Base-by-base conservation (phyloP, 2,329 filamentous ascomycete species). In the Botrytis cinerea region DNA sequence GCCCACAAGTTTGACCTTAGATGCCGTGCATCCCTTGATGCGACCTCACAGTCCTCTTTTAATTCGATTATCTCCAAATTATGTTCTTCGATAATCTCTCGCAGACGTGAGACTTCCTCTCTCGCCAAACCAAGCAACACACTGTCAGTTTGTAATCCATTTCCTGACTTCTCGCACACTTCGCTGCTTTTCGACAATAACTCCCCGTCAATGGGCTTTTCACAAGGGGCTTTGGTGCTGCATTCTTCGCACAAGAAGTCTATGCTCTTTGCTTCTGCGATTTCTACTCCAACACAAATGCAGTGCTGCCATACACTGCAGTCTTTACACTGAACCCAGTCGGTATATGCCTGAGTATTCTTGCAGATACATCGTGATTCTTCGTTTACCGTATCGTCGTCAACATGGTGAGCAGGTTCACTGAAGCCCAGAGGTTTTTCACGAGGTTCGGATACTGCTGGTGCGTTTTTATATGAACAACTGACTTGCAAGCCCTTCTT, bases 301-400 rank as follows among this genome's bases (percentile, higher is more conserved):
- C 32, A 45, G 12, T 71, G 69, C 45, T 71, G 43, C 69, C 57
- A 64, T 22, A 35, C 45, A 20, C 32, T 45, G 5, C 69, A 71
- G 25, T 64, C n/a, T n/a, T 38, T 63, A 43, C 69, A 71, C 12
- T 64, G 32, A 45, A 46, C 32, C 69, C 57, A 71, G 45, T 35
- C 18, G 51, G n/a, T 48, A 63, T 45, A 63, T 9, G 16, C 22
- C 59, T 71, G 43, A 12, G 8, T 22, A n/a, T 28, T 48, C n/a
- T 20, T 35, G 18, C 57, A 63, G 40, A 71, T 64, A 25, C 57
- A 48, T 28, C 38, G 2, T 7, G 32, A 28, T 40, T 35, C 16
- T 35, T 66, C 43, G 22, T 48, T 4, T 25, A 20, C 25, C 20
- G 20, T 9, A 32, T 35, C 12, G 22, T 48, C 46, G 35, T 48